phyloP scores from a whole-genome alignment of 768 basidiomycete species.

The Udeniomyces megalosporus region DNA sequence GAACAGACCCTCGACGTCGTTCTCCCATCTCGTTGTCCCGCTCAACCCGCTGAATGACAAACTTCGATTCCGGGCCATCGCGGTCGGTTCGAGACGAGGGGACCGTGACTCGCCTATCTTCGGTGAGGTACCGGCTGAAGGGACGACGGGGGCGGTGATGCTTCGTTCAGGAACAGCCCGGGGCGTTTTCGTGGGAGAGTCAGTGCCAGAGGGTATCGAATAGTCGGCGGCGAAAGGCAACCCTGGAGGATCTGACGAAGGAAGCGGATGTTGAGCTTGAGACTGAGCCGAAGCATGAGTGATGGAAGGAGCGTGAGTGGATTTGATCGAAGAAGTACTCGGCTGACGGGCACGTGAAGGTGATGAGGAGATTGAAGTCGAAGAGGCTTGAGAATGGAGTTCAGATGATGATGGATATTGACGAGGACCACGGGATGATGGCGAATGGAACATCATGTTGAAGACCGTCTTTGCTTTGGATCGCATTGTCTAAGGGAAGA shows the following conservation, averaged over 20 bases:
- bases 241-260: not conserved
- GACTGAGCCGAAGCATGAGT: not conserved
- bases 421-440: not conserved
- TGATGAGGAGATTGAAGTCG: too few species aligned
- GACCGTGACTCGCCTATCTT: not conserved
- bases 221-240: not conserved
- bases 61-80: not conserved
- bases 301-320: not conserved
- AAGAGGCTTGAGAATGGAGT: too few species aligned
- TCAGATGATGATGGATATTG: not conserved
- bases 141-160: not conserved
- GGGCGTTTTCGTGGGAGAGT: not conserved
- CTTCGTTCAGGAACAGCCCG: not conserved
- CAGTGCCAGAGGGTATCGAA: not conserved
- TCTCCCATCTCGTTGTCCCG: constrained; percentile 1
- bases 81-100: not conserved
- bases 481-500: not conserved
- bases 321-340: not conserved
- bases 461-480: constrained; percentile 6
- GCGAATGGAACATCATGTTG: constrained; percentile 5
- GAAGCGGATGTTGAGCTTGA: not conserved
- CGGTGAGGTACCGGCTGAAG: not conserved
- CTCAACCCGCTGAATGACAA: constrained; percentile 4
- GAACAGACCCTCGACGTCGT: constrained; percentile 10
- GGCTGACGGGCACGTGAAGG: not conserved